Evolutionary conservation across 2,329 filamentous ascomycete genomes (phyloP), one percentile per base, ranked within the genome.

Genomic region (Fonsecaea nubica): DNA sequence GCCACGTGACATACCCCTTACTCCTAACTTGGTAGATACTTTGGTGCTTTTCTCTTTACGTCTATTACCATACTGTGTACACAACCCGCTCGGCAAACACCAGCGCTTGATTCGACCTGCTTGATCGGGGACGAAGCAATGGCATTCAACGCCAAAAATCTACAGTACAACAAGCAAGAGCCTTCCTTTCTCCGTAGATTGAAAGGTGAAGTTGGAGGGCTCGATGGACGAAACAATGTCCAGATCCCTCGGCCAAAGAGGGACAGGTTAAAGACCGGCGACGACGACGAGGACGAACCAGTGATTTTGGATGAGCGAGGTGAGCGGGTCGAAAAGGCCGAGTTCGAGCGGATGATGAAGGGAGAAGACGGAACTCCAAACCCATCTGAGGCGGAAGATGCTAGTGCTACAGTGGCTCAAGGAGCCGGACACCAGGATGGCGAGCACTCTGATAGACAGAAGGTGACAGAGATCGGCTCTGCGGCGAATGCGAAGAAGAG

Each of bases 261-360:
- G 50, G 64, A 67, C 30, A 62, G 72, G 58, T 57, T 74, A 15
- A 69, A 72, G 60, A 71, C 69, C 21, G 71, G 66, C 18, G 72
- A 74, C 38, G 72, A 69, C n/a, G 71, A 72, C 57, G 72, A 72
- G 18, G 72, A 74, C 50, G 71, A 71, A 10, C 72, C 72, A 3
- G 58, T 71, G 4, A 73, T 74, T n/a, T 35, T 74, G 45, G 72
- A 72, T 36, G 71, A 72, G 55, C 58, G 62, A 54, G 72, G 72
- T 35, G 69, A 73, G 62, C 57, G 40, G 15, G 66, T 74, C 1
- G 63, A 65, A 13, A 72, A 72, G 57, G 66, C 66, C 10, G 71
- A 73, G 40, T 71, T 69, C 30, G 67, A 74, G 42, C 55, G 63
- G 21, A 63, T 67, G 58, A 12, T 68, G 38, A 67, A 62, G 25